phyloP scores from a whole-genome alignment of 148 eudicot species.

The Rhododendron vialii region DNA sequence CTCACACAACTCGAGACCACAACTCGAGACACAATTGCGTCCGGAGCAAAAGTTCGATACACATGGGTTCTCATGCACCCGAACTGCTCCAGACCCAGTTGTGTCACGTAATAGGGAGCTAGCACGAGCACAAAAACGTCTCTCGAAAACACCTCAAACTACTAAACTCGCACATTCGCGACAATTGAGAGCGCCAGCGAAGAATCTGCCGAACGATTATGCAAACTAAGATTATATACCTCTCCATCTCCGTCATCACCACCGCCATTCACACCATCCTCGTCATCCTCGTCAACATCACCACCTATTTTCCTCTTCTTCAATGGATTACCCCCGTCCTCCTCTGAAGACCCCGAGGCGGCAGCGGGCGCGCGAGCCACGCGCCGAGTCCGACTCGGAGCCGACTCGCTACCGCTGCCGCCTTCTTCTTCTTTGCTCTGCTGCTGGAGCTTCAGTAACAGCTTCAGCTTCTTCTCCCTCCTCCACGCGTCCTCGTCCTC shows the following conservation, averaged over 20 bases:
- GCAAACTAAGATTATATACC: slow-evolving; percentile 5
- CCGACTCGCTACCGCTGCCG: slow-evolving; percentile 13
- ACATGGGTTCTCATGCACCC: too few species aligned
- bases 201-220: background rate
- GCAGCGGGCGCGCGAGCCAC: slow-evolving; percentile 24
- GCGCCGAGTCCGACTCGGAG: slow-evolving; percentile 31
- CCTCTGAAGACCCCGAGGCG: slow-evolving; percentile 31
- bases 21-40: too few species aligned
- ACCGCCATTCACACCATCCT: slow-evolving; percentile 8
- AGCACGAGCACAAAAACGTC: background rate
- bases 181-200: background rate
- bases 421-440: slow-evolving; percentile 11
- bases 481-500: slow-evolving; percentile 38
- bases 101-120: too few species aligned
- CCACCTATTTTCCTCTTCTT: slow-evolving; percentile 51
- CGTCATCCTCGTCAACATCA: slow-evolving; percentile 18
- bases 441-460: slow-evolving; percentile 31
- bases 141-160: background rate
- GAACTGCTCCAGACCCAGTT: too few species aligned
- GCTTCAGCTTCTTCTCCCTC: slow-evolving; percentile 57
- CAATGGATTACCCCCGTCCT: slow-evolving; percentile 22
- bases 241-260: slow-evolving; percentile 25
- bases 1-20: too few species aligned
- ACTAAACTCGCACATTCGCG: background rate
- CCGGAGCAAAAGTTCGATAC: background rate